Evolutionary conservation across 2,329 filamentous ascomycete genomes (phyloP).

Genomic region (Penicillium hordei): DNA sequence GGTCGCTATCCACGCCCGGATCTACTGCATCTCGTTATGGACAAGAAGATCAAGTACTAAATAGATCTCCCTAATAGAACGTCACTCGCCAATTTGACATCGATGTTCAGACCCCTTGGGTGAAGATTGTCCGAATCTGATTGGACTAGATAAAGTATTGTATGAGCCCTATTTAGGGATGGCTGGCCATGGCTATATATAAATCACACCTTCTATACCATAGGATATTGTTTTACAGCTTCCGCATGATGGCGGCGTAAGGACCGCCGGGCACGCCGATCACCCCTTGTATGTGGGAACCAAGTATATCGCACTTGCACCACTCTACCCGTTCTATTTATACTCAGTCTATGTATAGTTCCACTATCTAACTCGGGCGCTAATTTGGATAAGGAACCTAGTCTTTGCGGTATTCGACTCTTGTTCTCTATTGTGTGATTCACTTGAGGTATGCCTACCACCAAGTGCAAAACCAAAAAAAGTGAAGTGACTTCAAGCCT

Average conservation of each 20-base stretch:
- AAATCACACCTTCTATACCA: neutral
- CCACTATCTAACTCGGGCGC: neutral
- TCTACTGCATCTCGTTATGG: no score
- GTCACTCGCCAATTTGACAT: no score
- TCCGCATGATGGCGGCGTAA: neutral
- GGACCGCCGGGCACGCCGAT: neutral
- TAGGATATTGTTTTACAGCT: neutral
- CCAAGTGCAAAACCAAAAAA: neutral
- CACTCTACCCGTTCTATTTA: neutral
- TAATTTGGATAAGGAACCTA: neutral
- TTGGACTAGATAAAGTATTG: no score
- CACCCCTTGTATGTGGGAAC: neutral
- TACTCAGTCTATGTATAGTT: neutral
- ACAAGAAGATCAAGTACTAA: no score
- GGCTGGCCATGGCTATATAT: neutral
- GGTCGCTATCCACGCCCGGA: no score
- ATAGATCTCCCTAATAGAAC: no score
- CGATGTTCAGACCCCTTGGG: no score
- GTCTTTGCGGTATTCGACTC: neutral
- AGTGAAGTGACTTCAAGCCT: neutral
- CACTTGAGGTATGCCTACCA: neutral
- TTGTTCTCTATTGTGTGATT: neutral
- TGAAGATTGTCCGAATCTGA: no score
- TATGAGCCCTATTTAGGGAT: neutral
- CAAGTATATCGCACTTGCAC: neutral